phyloP scores from a whole-genome alignment of 129 eudicot species.

The sunflower (Helianthus annuus) region DNA sequence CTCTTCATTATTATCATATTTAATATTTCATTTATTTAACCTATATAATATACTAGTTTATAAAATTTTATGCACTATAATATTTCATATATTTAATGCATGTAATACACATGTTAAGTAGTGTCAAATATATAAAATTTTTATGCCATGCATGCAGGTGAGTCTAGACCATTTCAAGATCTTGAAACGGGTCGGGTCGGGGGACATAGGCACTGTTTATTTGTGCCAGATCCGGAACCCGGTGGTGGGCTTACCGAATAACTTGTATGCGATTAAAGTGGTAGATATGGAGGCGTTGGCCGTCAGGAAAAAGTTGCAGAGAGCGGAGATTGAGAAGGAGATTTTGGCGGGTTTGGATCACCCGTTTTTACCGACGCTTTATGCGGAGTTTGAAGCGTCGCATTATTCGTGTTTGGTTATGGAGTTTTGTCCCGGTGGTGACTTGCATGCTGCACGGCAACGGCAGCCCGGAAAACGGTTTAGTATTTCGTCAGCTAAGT shows the following conservation, averaged over 20 bases:
- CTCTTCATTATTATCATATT: no score
- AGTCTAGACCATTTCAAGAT: constrained; percentile 67
- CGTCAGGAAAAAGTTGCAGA: constrained; percentile 60
- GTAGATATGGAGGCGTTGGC: constrained; percentile 80
- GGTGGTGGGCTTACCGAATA: constrained; percentile 47
- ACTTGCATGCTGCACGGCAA: constrained; percentile 64
- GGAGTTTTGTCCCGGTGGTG: constrained; percentile 92
- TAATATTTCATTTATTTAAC: no score
- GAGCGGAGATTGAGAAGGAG: constrained; percentile 79
- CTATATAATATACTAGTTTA: no score
- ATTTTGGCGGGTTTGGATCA: constrained; percentile 68
- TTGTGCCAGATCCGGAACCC: constrained; percentile 75
- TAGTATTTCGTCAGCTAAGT: constrained; percentile 65
- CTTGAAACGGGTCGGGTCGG: constrained; percentile 62
- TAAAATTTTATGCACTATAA: no score
- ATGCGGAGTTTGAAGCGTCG: constrained; percentile 72
- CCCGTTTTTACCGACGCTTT: constrained; percentile 72
- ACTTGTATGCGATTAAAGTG: constrained; percentile 76
- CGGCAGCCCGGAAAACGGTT: constrained; percentile 58
- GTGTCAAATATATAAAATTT: no score
- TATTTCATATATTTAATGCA: no score
- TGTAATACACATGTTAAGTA: no score
- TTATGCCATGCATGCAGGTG: constrained; percentile 13
- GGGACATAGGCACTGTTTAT: constrained; percentile 74
- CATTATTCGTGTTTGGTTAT: constrained; percentile 79